Conservation (phyloP, 768 basidiomycete species). For the Lyophyllum atratum region DNA sequence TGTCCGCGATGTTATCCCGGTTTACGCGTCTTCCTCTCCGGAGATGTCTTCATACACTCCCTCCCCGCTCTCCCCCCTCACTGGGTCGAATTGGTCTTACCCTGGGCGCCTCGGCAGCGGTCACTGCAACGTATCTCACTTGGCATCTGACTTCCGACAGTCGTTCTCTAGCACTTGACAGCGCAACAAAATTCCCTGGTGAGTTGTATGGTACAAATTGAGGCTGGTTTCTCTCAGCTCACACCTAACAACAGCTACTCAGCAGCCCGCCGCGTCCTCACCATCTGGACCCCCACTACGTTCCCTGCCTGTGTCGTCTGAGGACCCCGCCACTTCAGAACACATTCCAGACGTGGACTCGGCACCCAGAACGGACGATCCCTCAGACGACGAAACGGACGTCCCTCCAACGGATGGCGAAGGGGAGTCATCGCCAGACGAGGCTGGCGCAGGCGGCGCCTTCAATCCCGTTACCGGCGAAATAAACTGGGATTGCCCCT, state of each 20-base stretch:
- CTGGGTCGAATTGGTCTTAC: slow-evolving; percentile 32
- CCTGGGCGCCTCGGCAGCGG: slow-evolving; percentile 45
- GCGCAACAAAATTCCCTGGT: slow-evolving; percentile 29
- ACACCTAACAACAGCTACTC: slow-evolving; percentile 7
- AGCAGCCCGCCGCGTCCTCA: slow-evolving; percentile 17
- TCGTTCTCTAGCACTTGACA: slow-evolving; percentile 51
- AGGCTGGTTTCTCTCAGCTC: not conserved
- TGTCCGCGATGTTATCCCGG: slow-evolving; percentile 52
- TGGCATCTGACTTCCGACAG: slow-evolving; percentile 46
- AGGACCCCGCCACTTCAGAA: not conserved
- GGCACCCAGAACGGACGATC: not conserved
- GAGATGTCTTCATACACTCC: slow-evolving; percentile 51
- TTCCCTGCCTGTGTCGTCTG: slow-evolving; percentile 5
- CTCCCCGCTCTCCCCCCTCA: slow-evolving; percentile 21
- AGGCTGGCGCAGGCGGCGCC: slow-evolving; percentile 46
- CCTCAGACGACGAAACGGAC: not conserved
- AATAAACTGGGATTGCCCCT: slow-evolving; percentile 99
- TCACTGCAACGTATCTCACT: slow-evolving; percentile 46
- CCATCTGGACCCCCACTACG: slow-evolving; percentile 18
- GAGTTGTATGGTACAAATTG: slow-evolving; percentile 8
- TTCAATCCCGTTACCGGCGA: slow-evolving; percentile 97
- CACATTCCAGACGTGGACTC: slow-evolving; percentile 11
- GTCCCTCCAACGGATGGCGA: slow-evolving; percentile 2
- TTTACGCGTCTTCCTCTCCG: slow-evolving; percentile 54
- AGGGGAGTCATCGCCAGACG: slow-evolving; percentile 10